Evolutionary conservation across 768 basidiomycete species (phyloP), one percentile per base, ranked within the genome.

Genomic region (Agaricus bisporus): DNA sequence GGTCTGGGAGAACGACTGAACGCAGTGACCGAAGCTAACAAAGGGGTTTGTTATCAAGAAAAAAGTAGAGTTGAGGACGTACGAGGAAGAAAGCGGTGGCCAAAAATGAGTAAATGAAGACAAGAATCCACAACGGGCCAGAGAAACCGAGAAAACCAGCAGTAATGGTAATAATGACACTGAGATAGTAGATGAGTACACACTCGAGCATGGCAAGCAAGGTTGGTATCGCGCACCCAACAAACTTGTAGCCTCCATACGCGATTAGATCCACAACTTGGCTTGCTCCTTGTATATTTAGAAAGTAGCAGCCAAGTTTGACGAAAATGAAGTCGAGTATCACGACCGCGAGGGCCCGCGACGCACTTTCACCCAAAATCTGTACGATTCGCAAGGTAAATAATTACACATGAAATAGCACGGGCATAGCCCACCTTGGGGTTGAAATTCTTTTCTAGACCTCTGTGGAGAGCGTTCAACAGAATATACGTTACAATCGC

Each of bases 211-310:
- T n/a, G 28, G 12, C 32, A 32, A 48, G 32, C 47, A 26, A 45
- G 15, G 11, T 18, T 18, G 15, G 54, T 25, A 14, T 1, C 2
- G 71, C 84, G 26, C 58, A 93, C 92, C 92, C 95, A 26, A 98
- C 91, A 61, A 99, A 98, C 65, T 99, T 98, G 72, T 98, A 98
- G 0, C 97, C 95, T 4, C 87, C 89, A 64, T 98, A 98, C 0
- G 95, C 90, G 28, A 97, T 70, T 45, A 98, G 69, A 63, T 97
- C 93, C 4, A 88, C 77, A 20, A 90, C 79, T 43, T 89, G 86
- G 18, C 70, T 71, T 5, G 77, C 70, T 3, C 85, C 85, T 56
- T 86, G 80, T 2, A 98, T 91, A 56, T 91, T 93, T 46, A 98
- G 80, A 47, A 98, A 73, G 69, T 98, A 99, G 64, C 92, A 97